Base-by-base conservation (phyloP, 257 asterid genomes). In the Solanum paucissectum region DNA sequence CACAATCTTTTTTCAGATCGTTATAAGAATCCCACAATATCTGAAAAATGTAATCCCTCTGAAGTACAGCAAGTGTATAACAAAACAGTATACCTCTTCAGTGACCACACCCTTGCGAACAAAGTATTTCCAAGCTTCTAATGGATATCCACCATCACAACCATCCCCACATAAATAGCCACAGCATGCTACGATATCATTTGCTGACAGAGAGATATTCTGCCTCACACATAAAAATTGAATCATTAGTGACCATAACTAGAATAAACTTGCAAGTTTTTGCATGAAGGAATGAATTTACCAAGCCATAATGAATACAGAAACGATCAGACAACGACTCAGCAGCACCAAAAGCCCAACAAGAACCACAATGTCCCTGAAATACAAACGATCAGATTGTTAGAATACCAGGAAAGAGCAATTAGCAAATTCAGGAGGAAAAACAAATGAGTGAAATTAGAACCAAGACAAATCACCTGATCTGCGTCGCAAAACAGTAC, bases 261-360 rank as follows among this genome's bases (percentile, higher is more conserved):
- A 33, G 40, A 49, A 12, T 42, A 32, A 55, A 76, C 6, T 21
- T 14, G 33, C 9, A 42, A 20, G 23, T 23, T 37, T 33, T 4
- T n/a, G 27, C 8, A 23, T 20, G 11, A 21, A 71, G 34, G 75
- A 38, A 85, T 71, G 25, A 86, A 83, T 55, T 79, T 88, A 96
- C 98, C 94, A 88, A 79, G 91, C 92, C 93, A 74, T 94, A 95
- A 46, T 91, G 93, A 87, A 96, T 94, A 90, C 99, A 97, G 91
- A 97, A 97, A 74, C 99, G 98, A 87, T 97, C 99, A 7, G 98
- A 92, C 86, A 97, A 96, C 21, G 96, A 91, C 92, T 95, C 99
- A 71, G 93, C 98, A 34, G 99, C 98, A 42, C 93, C 99, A 90
- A 95, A 97, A 42, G 99, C 99, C 99, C 99, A 97, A 89, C 99